These are phyloP conservation scores for Tetracladium maxilliforme DNA, from an alignment of 2,329 filamentous ascomycete species.

Conservation along the genomic window DNA sequence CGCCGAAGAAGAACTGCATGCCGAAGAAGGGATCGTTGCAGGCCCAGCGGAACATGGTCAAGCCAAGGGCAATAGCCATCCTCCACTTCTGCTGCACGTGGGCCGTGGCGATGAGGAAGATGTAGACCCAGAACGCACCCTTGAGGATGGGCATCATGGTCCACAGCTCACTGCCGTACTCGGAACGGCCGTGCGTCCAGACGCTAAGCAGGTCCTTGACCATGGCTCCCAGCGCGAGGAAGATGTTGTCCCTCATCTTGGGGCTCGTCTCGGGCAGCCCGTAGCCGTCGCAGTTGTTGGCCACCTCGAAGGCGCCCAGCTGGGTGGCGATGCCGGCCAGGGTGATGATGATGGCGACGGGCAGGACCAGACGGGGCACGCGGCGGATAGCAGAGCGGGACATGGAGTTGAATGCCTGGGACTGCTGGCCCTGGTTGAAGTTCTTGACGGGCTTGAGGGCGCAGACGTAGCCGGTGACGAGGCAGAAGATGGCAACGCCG, in stretches of 20 bases:
- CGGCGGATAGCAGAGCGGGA: slow-evolving; percentile 42
- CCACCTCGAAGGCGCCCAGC: slow-evolving; percentile 39
- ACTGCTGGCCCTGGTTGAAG: slow-evolving; percentile 34
- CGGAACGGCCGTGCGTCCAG: slow-evolving; percentile 33
- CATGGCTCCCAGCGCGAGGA: slow-evolving; percentile 25
- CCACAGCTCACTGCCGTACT: slow-evolving; percentile 44
- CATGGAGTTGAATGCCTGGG: slow-evolving; percentile 35
- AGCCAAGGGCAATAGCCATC: slow-evolving; percentile 26
- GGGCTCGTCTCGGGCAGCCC: slow-evolving; percentile 39
- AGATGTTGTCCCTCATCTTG: slow-evolving; percentile 20
- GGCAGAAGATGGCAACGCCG: slow-evolving; percentile 51
- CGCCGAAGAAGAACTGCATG: slow-evolving; percentile 46
- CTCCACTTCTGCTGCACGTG: slow-evolving; percentile 32
- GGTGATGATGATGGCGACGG: slow-evolving; percentile 36
- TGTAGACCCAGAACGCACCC: slow-evolving; percentile 38
- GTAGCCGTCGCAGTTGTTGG: slow-evolving; percentile 39
- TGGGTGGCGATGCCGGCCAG: slow-evolving; percentile 40
- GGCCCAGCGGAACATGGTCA: slow-evolving; percentile 33
- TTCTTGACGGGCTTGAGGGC: slow-evolving; percentile 43
- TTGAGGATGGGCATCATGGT: slow-evolving; percentile 37
- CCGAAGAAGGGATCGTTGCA: slow-evolving; percentile 23
- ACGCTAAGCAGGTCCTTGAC: slow-evolving; percentile 29
- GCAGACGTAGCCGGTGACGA: slow-evolving; percentile 51
- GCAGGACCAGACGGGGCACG: slow-evolving; percentile 40
- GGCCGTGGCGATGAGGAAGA: slow-evolving; percentile 32